Conservation (phyloP, 495 filamentous ascomycete species). For the Geoglossum glabrum region DNA sequence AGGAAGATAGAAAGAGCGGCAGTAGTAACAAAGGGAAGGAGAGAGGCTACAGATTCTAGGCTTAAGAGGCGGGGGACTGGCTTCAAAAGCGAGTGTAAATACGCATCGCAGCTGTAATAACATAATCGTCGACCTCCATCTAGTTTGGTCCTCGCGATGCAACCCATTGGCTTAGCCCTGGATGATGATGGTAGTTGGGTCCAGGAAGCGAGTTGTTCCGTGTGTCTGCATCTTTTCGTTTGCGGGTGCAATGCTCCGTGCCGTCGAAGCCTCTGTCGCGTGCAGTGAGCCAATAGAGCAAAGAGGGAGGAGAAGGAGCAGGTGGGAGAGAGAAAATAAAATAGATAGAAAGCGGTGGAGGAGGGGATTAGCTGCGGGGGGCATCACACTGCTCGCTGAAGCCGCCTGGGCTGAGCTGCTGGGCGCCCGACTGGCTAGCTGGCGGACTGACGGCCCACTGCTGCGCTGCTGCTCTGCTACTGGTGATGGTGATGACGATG, state of each 20-base stretch:
- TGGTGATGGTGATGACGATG: too few relatives aligned
- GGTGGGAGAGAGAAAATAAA: background rate
- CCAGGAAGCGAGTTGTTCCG: background rate
- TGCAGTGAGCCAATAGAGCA: background rate
- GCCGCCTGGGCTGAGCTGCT: too few relatives aligned
- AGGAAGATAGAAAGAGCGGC: conserved; percentile 47
- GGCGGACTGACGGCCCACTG: background rate
- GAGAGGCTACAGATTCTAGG: conserved; percentile 1
- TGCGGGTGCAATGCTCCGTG: background rate
- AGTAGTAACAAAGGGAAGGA: conserved; percentile 1
- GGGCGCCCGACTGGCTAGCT: too few relatives aligned
- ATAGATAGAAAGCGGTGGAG: background rate
- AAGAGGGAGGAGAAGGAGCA: background rate
- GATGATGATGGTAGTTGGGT: background rate
- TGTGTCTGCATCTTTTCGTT: background rate
- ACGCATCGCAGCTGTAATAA: conserved; percentile 2
- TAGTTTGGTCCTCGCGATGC: background rate
- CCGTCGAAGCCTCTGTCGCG: background rate
- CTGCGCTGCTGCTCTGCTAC: background rate
- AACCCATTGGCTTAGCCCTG: background rate
- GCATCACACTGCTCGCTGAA: too few relatives aligned
- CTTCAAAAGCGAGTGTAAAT: conserved; percentile 3
- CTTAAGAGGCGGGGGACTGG: background rate
- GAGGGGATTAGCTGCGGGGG: background rate
- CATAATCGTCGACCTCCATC: background rate